Conservation (phyloP, 129 eudicot species). For the Scalesia atractyloides region DNA sequence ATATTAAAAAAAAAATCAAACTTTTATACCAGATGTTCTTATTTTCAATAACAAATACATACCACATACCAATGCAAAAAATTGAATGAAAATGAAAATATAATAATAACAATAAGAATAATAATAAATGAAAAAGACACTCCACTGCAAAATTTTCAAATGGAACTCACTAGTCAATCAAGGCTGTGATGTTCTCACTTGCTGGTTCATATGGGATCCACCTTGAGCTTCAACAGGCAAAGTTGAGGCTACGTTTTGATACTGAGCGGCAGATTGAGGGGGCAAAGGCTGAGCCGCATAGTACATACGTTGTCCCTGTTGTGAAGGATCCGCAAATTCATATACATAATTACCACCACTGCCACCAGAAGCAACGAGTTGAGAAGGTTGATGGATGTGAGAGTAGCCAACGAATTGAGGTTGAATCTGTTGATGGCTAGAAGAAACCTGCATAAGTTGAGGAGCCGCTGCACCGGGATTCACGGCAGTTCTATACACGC, state of each 20-base stretch:
- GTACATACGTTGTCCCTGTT: conserved; percentile 54
- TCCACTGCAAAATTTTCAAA: conserved; percentile 61
- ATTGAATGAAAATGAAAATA: conserved; percentile 20
- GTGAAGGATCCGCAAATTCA: conserved; percentile 62
- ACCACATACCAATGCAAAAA: conserved; percentile 22
- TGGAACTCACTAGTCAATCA: conserved; percentile 33
- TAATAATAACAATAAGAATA: conserved; percentile 14
- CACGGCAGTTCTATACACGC: conserved; percentile 55
- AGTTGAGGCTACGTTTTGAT: conserved; percentile 59
- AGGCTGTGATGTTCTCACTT: conserved; percentile 51
- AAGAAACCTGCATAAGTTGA: conserved; percentile 54
- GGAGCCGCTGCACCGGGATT: conserved; percentile 35
- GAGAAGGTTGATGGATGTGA: conserved; percentile 65
- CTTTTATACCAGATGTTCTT: conserved; percentile 20
- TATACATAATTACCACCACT: conserved; percentile 50
- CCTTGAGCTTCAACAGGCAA: conserved; percentile 47
- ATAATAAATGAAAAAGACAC: conserved; percentile 20
- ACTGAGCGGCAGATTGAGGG: conserved; percentile 73
- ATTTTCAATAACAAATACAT: conserved; percentile 30
- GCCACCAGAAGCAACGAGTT: conserved; percentile 42
- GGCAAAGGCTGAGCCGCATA: conserved; percentile 57
- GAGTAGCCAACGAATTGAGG: conserved; percentile 59
- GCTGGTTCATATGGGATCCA: conserved; percentile 53
- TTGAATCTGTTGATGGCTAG: conserved; percentile 46
- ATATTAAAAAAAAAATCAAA: background rate